Evolutionary conservation across 495 filamentous ascomycete species (phyloP).

Genomic region (Bathelium albidoporum): DNA sequence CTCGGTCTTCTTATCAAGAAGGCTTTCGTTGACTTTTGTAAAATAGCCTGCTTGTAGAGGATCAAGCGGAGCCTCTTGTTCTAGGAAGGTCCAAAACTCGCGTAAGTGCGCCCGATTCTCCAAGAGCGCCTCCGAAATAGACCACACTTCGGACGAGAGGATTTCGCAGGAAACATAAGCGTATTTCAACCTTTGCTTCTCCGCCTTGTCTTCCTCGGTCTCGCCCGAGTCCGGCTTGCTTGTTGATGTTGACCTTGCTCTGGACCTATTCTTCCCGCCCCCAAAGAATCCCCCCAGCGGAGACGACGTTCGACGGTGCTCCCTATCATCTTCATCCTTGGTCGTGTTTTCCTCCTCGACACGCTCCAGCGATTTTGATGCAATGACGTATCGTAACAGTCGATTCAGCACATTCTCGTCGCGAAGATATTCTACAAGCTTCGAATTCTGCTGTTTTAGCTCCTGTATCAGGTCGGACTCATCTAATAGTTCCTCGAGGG

Average conservation of each 20-base stretch:
- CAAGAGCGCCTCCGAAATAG: constrained; percentile 84
- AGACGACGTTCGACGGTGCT: background rate
- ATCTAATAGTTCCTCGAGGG: constrained; percentile 89
- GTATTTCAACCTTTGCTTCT: constrained; percentile 83
- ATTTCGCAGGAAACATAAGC: constrained; percentile 88
- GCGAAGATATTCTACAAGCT: constrained; percentile 91
- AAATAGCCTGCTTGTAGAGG: constrained; percentile 93
- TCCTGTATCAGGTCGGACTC: constrained; percentile 95
- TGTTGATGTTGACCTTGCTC: constrained; percentile 22
- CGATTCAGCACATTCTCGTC: constrained; percentile 77
- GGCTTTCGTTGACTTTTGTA: constrained; percentile 92
- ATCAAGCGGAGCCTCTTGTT: constrained; percentile 69
- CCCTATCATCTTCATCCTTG: constrained; percentile 33
- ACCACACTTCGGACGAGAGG: constrained; percentile 92
- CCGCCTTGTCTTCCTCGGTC: constrained; percentile 37
- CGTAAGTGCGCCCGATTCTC: constrained; percentile 65
- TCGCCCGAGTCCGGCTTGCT: constrained; percentile 25
- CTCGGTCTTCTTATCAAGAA: constrained; percentile 94
- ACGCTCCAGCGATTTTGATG: constrained; percentile 46
- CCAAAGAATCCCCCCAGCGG: constrained; percentile 15
- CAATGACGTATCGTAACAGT: constrained; percentile 83
- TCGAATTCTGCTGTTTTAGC: constrained; percentile 94
- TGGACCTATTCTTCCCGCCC: constrained; percentile 22
- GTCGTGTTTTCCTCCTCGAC: constrained; percentile 47
- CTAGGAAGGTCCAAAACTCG: constrained; percentile 85